Percentiles rank a stretch among this genome's conserved stretches.
These are phyloP conservation scores for Penicillium sp. DNA, from an alignment of 2,329 filamentous ascomycete genomes.

Conservation along the genomic window DNA sequence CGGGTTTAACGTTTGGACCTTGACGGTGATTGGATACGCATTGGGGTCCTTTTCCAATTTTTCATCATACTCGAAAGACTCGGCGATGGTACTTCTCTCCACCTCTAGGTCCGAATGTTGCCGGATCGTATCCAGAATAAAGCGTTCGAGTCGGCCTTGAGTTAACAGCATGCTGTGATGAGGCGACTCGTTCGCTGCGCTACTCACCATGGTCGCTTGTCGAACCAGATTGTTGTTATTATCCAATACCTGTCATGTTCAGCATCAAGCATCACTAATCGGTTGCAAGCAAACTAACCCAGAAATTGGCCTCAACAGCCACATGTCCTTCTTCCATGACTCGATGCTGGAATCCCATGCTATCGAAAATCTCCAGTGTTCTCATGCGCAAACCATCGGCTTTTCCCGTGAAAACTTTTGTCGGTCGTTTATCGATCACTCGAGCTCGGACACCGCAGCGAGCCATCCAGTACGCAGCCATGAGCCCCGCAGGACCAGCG, in stretches of 20 bases:
- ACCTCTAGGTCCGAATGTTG: conserved; percentile 51
- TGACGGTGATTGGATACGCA: conserved; percentile 57
- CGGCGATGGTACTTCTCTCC: conserved; percentile 57
- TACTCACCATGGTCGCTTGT: conserved; percentile 58
- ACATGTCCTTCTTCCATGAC: conserved; percentile 62
- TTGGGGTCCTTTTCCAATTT: conserved; percentile 41
- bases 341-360: conserved; percentile 60
- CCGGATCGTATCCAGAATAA: conserved; percentile 58
- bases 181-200: conserved; percentile 50
- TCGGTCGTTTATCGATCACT: conserved; percentile 44
- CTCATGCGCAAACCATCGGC: conserved; percentile 21
- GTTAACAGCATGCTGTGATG: conserved; percentile 64
- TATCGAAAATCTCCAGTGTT: conserved; percentile 54
- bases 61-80: conserved; percentile 52
- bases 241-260: conserved; percentile 31
- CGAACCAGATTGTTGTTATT: conserved; percentile 52
- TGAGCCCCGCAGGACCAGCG: conserved; percentile 47
- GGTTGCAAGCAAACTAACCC: conserved; percentile 22
- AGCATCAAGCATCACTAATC: background rate
- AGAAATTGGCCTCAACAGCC: conserved; percentile 59
- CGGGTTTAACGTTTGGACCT: conserved; percentile 49
- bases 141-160: conserved; percentile 64
- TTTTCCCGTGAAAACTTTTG: conserved; percentile 32
- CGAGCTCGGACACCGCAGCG: conserved; percentile 46
- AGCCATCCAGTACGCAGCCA: conserved; percentile 49